Conservation (phyloP, 2,329 filamentous ascomycete genomes). For the Pyricularia sp. region DNA sequence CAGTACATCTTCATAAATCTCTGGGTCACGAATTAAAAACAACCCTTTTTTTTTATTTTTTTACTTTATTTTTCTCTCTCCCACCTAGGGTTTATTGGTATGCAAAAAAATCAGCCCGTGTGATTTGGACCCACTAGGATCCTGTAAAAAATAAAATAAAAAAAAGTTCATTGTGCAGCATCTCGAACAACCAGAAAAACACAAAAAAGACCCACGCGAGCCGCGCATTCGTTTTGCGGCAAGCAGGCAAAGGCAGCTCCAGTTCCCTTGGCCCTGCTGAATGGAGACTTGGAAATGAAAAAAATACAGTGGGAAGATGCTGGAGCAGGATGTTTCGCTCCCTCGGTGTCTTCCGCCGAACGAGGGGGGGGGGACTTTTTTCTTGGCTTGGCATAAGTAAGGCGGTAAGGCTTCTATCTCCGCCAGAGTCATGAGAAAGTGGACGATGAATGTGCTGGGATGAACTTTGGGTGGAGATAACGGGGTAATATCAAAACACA, state of each 20-base stretch:
- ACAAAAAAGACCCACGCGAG: background rate
- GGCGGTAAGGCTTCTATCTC: background rate
- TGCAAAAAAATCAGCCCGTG: too few relatives aligned
- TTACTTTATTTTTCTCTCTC: too few relatives aligned
- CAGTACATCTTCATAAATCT: too few relatives aligned
- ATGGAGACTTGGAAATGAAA: background rate
- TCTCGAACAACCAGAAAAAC: too few relatives aligned
- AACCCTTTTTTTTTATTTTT: too few relatives aligned
- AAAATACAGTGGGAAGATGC: background rate
- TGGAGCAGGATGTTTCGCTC: background rate
- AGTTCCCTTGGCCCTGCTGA: background rate
- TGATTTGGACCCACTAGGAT: too few relatives aligned
- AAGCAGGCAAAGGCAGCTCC: background rate
- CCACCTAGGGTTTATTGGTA: too few relatives aligned
- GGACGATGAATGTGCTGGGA: background rate
- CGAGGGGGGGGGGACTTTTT: background rate
- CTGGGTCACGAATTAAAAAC: too few relatives aligned
- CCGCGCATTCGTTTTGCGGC: background rate
- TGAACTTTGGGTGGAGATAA: background rate
- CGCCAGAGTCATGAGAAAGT: background rate
- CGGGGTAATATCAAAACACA: too few relatives aligned
- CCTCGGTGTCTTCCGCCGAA: background rate
- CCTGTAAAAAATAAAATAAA: too few relatives aligned
- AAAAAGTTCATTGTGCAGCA: too few relatives aligned
- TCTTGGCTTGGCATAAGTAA: background rate